phyloP scores from a whole-genome alignment of 2,329 filamentous ascomycete genomes.

The Gaeumannomyces tritici region DNA sequence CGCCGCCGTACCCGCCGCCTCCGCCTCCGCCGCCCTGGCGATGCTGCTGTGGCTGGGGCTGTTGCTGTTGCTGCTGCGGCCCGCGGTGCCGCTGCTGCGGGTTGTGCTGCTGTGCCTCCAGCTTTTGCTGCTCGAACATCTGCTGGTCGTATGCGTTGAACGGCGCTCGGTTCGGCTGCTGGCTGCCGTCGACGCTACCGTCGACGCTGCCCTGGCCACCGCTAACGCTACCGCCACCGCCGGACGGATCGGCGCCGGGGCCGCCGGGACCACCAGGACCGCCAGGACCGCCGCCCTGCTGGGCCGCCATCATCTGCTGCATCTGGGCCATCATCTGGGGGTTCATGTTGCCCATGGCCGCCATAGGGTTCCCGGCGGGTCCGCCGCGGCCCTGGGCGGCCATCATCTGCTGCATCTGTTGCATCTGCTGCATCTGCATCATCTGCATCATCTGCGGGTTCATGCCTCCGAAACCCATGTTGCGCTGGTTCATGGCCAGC shows the following conservation, averaged over 20 bases:
- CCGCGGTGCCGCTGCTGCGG: conserved; percentile 19
- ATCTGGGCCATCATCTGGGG: conserved; percentile 47
- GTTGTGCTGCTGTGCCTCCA: conserved; percentile 52
- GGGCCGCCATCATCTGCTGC: conserved; percentile 37
- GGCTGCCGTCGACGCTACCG: conserved; percentile 9
- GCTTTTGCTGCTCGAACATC: conserved; percentile 69
- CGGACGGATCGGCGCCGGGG: conserved; percentile 4
- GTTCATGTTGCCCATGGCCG: conserved; percentile 30
- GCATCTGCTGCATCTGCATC: conserved; percentile 62
- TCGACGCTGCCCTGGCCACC: conserved; percentile 24
- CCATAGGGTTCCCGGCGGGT: conserved; percentile 26
- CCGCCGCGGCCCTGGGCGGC: conserved; percentile 14
- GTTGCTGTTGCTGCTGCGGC: conserved; percentile 18
- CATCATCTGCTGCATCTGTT: conserved; percentile 29
- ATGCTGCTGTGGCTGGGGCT: conserved; percentile 18
- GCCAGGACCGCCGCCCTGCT: conserved; percentile 19
- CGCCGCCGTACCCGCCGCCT: conserved; percentile 11
- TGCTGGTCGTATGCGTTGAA: conserved; percentile 66
- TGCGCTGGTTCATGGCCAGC: conserved; percentile 67
- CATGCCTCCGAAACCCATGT: conserved; percentile 51
- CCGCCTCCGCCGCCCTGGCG: conserved; percentile 25
- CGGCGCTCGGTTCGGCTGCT: conserved; percentile 30
- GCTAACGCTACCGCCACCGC: conserved; percentile 8
- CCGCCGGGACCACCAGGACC: conserved; percentile 10
- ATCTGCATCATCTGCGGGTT: conserved; percentile 72